Evolutionary conservation across 2,329 filamentous ascomycete genomes (phyloP), one percentile per base, ranked within the genome.

Genomic region (Nannizzia gypsea): DNA sequence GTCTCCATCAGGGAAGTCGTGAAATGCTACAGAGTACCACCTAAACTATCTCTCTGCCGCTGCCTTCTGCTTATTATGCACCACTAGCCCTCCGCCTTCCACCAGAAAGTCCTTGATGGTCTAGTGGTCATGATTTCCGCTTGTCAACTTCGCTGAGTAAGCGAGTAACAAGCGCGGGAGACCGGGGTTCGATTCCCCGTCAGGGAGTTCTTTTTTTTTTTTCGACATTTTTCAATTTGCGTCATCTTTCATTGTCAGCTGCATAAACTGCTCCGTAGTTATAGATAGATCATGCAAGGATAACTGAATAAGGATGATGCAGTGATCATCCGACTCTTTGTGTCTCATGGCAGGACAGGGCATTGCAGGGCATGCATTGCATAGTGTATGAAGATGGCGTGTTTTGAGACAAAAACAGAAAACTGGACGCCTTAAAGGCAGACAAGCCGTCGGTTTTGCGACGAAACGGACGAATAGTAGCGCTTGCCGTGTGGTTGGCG

Each of bases 141-240:
- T 62, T 62, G 60, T 62, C 60, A 62, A 20, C 17, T 8, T 42
- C 13, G 17, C 44, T 54, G 4, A 28, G 5, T 52, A 26, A 52
- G 46, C 4, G 50, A 6, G 2, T 48, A 34, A 34, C 44, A 63
- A 60, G 42, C 62, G 62, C 62, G 62, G 60, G 62, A 63, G 62
- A 63, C 62, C 62, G 56, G 62, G 62, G 62, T 63, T 63, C 62
- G 62, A 63, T 55, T 63, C 62, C 62, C 62, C 56, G 62, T 63
- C 62, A 58, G 57, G 62, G 62, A 63, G 62, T 57, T 22, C 36
- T 42, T 56, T 42, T 56, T 40, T 40, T 15, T n/a, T 42, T 24
- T 56, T 42, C 20, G 11, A n/a, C 22, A 11, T 20, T 34, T 5
- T 9, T 20, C 24, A 6, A 22, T 56, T 42, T 40, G 40, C 8